phyloP scores from a whole-genome alignment of 2,329 filamentous ascomycete genomes.

The Verticillium isaacii region DNA sequence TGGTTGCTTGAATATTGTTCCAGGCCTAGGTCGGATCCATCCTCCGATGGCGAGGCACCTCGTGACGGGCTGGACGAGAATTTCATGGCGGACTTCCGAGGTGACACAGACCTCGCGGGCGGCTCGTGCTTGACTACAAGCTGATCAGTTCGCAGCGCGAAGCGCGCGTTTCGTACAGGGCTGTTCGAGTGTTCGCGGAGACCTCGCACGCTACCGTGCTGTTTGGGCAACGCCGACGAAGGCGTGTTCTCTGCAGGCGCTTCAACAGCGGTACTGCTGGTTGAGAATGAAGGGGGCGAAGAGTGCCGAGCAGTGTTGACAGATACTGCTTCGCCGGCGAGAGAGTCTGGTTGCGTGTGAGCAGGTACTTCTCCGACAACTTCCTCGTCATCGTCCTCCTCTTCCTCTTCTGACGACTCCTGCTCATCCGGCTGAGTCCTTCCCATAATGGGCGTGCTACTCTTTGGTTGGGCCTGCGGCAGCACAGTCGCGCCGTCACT shows the following conservation, averaged over 20 bases:
- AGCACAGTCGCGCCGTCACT: constrained; percentile 6
- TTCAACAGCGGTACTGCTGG: constrained; percentile 6
- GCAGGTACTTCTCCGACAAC: constrained; percentile 8
- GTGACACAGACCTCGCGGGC: constrained; percentile 66
- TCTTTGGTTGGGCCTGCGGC: constrained; percentile 1
- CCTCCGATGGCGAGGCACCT: constrained; percentile 45
- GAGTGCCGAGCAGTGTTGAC: constrained; percentile 16
- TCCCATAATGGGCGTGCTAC: constrained; percentile 11
- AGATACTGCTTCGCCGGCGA: constrained; percentile 28
- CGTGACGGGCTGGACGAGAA: constrained; percentile 49
- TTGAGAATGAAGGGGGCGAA: constrained; percentile 6
- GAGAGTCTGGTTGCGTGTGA: constrained; percentile 13
- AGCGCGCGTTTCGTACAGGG: constrained; percentile 64
- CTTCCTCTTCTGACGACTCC: constrained; percentile 35
- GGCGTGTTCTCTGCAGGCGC: not conserved
- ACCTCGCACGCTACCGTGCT: constrained; percentile 13
- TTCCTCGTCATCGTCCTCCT: constrained; percentile 9
- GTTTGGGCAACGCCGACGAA: constrained; percentile 5
- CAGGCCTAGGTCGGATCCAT: constrained; percentile 35
- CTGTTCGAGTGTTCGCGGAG: constrained; percentile 48
- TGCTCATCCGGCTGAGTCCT: constrained; percentile 43
- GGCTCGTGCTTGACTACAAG: constrained; percentile 62
- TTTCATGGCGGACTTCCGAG: constrained; percentile 74
- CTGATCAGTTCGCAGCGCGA: constrained; percentile 52
- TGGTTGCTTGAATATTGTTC: constrained; percentile 16